These are phyloP conservation scores for Kluyveromyces lactis DNA, from an alignment of 805 yeast genomes.

Conservation along the genomic window DNA sequence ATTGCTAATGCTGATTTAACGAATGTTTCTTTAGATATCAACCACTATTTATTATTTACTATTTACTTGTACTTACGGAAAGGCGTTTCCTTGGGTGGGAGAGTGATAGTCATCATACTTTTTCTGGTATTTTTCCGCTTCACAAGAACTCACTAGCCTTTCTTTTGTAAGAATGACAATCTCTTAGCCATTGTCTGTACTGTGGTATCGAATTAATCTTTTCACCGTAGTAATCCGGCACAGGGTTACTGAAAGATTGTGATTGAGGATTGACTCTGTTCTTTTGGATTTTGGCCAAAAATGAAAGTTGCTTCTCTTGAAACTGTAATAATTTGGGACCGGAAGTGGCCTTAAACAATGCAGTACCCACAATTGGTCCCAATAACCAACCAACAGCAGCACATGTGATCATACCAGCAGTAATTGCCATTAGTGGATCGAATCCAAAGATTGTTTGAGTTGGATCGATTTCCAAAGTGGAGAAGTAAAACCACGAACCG, in stretches of 20 bases:
- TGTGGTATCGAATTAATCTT: slow-evolving; percentile 78
- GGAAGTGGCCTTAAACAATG: slow-evolving; percentile 52
- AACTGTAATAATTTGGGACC: slow-evolving; percentile 39
- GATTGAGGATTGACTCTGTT: slow-evolving; percentile 89
- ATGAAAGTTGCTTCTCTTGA: slow-evolving; percentile 58
- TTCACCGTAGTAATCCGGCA: slow-evolving; percentile 98
- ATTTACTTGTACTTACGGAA: too few relatives aligned
- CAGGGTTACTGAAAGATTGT: slow-evolving; percentile 87
- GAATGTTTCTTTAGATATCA: too few relatives aligned
- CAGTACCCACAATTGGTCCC: slow-evolving; percentile 77
- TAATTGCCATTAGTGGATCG: slow-evolving; percentile 77
- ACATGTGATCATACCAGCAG: slow-evolving; percentile 62
- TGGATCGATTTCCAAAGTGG: slow-evolving; percentile 80
- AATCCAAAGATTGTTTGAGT: slow-evolving; percentile 80
- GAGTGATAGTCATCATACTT: too few relatives aligned
- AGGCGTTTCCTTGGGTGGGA: too few relatives aligned
- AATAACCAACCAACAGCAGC: slow-evolving; percentile 71
- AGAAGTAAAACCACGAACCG: slow-evolving; percentile 64
- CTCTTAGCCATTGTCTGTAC: slow-evolving; percentile 94
- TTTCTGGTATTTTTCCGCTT: too few relatives aligned
- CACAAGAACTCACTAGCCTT: slow-evolving; percentile 68
- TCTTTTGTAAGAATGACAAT: slow-evolving; percentile 82
- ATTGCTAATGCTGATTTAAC: too few relatives aligned
- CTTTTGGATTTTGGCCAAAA: slow-evolving; percentile 61
- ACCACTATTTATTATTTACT: background rate